phyloP scores from a whole-genome alignment of 2,329 filamentous ascomycete genomes.

The Bipolaris cookei region DNA sequence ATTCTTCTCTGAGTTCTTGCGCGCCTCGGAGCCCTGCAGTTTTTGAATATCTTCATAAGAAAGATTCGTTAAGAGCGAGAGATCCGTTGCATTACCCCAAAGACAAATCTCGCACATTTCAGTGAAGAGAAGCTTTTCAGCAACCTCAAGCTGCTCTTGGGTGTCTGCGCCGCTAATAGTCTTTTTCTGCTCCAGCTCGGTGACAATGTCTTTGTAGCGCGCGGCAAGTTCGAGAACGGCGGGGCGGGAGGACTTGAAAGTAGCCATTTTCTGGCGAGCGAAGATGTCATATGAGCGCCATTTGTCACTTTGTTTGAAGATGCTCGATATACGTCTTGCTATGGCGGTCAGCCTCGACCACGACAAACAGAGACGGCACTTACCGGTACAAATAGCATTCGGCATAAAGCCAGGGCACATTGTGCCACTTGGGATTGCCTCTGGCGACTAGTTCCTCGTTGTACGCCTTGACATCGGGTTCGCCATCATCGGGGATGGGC shows the following conservation, averaged over 20 bases:
- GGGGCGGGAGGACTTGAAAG: conserved; percentile 88
- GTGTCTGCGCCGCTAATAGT: conserved; percentile 52
- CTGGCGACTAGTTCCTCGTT: conserved; percentile 82
- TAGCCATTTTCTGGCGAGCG: conserved; percentile 84
- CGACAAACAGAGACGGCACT: conserved; percentile 8
- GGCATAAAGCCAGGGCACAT: conserved; percentile 84
- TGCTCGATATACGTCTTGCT: conserved; percentile 76
- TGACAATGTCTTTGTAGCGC: conserved; percentile 76
- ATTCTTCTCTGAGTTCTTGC: conserved; percentile 87
- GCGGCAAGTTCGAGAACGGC: conserved; percentile 82
- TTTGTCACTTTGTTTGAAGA: conserved; percentile 76
- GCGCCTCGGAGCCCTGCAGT: conserved; percentile 84
- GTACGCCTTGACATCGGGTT: conserved; percentile 77
- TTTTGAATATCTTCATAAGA: conserved; percentile 97
- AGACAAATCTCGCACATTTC: conserved; percentile 97
- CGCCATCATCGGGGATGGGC: conserved; percentile 77
- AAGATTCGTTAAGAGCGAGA: conserved; percentile 86
- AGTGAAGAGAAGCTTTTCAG: conserved; percentile 78
- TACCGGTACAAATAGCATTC: conserved; percentile 95
- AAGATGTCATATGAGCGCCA: conserved; percentile 95
- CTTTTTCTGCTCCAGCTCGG: conserved; percentile 66
- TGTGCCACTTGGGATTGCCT: conserved; percentile 79
- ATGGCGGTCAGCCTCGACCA: conserved; percentile 23
- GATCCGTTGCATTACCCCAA: conserved; percentile 95
- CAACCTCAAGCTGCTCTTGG: conserved; percentile 63